Conservation (phyloP, 176 grass and related monocot species). For the Puccinellia tenuiflora region DNA sequence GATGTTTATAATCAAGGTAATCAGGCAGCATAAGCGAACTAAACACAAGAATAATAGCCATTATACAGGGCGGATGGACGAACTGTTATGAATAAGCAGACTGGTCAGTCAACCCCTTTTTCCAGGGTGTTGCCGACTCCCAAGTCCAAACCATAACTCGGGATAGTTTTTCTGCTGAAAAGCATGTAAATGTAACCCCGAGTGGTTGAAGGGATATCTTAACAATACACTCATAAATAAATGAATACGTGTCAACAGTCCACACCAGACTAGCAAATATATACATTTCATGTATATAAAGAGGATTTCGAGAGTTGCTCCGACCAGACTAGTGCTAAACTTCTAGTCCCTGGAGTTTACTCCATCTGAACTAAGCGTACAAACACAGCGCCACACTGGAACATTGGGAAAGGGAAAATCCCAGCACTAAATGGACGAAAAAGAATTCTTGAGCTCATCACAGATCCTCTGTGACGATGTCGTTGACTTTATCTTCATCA, state of each 20-base stretch:
- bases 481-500: constrained; percentile 28
- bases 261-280: constrained; percentile 36
- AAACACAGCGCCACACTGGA: constrained; percentile 29
- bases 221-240: constrained; percentile 42
- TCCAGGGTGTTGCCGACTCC: background rate
- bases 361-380: constrained; percentile 41
- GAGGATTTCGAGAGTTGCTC: constrained; percentile 29
- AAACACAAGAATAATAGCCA: no score
- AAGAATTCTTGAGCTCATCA: background rate
- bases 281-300: constrained; percentile 58
- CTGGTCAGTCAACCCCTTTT: background rate
- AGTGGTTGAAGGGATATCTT: background rate
- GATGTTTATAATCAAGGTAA: no score
- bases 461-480: constrained; percentile 33
- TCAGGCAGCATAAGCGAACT: no score
- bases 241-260: constrained; percentile 36
- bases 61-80: no score
- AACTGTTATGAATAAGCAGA: background rate
- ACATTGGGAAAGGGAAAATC: constrained; percentile 45
- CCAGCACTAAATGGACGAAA: constrained; percentile 22
- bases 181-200: background rate
- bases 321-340: constrained; percentile 30
- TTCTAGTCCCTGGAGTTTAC: constrained; percentile 35
- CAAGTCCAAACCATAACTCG: no score
- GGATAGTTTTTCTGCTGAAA: background rate